A percentile compares a stretch with the other conserved stretches of the same genome.
phyloP scores from a whole-genome alignment of 805 yeast species.

The Candida alai region DNA sequence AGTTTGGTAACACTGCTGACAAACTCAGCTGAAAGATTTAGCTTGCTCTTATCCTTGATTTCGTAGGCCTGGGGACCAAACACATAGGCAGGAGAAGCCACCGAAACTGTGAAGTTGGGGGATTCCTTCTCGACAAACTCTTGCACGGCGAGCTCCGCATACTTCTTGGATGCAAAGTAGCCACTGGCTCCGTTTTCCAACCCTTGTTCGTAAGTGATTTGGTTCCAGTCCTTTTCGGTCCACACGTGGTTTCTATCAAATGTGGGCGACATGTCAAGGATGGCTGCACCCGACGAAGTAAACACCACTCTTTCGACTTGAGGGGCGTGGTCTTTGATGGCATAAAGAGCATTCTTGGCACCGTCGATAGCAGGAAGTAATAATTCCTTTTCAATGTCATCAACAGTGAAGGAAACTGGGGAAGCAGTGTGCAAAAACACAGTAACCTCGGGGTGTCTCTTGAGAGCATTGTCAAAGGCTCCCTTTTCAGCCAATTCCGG shows the following conservation, averaged over 20 bases:
- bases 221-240: conserved; percentile 51
- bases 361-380: conserved; percentile 56
- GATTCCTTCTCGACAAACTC: conserved; percentile 33
- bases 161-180: conserved; percentile 52
- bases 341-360: conserved; percentile 46
- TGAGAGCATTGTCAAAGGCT: conserved; percentile 43
- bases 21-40: conserved; percentile 33
- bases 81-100: conserved; percentile 20
- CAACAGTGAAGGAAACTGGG: conserved; percentile 45
- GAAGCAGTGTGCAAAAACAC: conserved; percentile 60
- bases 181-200: conserved; percentile 39
- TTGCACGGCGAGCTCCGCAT: conserved; percentile 62
- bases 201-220: conserved; percentile 46
- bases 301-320: conserved; percentile 41
- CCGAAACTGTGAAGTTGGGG: conserved; percentile 11
- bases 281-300: conserved; percentile 52
- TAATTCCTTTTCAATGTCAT: conserved; percentile 47
- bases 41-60: conserved; percentile 23
- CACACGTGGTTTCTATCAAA: conserved; percentile 27
- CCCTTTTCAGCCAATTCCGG: conserved; percentile 39
- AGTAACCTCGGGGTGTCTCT: conserved; percentile 45
- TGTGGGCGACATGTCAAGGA: conserved; percentile 16
- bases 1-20: conserved; percentile 37
- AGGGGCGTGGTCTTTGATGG: conserved; percentile 40
- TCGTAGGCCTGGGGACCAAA: conserved; percentile 31